Percentiles rank a stretch among this genome's conserved stretches.
Evolutionary conservation across 192 early-diverging fungal species (phyloP).

Genomic region (Linnemannia schmuckeri): DNA sequence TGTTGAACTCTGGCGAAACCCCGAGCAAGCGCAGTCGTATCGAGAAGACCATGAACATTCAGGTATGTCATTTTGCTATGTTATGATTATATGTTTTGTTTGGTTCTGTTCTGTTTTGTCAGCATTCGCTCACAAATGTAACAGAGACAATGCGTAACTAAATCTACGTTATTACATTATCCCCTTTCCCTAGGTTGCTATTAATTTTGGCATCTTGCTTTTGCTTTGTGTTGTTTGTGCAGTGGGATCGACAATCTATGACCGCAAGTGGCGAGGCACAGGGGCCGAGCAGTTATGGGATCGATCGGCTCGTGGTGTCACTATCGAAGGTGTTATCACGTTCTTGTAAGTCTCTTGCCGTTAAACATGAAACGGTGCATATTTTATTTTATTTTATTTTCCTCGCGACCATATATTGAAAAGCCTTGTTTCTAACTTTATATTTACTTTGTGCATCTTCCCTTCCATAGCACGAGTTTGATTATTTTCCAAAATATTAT

Average conservation of each 20-base stretch:
- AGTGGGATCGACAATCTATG: slow-evolving; percentile 51
- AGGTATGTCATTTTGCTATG: slow-evolving; percentile 53
- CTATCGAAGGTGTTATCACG: slow-evolving; percentile 40
- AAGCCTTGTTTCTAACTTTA: not conserved
- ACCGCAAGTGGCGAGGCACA: slow-evolving; percentile 18
- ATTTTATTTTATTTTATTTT: slow-evolving; percentile 3
- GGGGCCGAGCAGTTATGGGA: slow-evolving; percentile 19
- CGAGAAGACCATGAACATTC: slow-evolving; percentile 88
- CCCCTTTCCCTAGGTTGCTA: slow-evolving; percentile 42
- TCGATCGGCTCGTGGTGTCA: slow-evolving; percentile 18
- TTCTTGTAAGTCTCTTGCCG: slow-evolving; percentile 53
- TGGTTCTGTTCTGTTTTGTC: not conserved
- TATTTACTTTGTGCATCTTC: slow-evolving; percentile 31
- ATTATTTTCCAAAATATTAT: slow-evolving; percentile 98
- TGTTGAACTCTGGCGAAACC: slow-evolving; percentile 90
- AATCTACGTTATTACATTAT: not conserved
- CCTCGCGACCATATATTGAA: not conserved
- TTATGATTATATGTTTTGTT: not conserved
- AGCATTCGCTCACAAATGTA: not conserved
- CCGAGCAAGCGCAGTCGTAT: slow-evolving; percentile 91
- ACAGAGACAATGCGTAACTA: not conserved
- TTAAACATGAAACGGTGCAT: not conserved
- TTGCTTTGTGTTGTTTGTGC: slow-evolving; percentile 54
- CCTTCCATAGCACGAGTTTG: slow-evolving; percentile 76
- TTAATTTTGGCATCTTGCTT: slow-evolving; percentile 58